These are phyloP conservation scores for Thraustochytrium striatum DNA, from an alignment of 352 stramenopile genomes.

Conservation along the genomic window DNA sequence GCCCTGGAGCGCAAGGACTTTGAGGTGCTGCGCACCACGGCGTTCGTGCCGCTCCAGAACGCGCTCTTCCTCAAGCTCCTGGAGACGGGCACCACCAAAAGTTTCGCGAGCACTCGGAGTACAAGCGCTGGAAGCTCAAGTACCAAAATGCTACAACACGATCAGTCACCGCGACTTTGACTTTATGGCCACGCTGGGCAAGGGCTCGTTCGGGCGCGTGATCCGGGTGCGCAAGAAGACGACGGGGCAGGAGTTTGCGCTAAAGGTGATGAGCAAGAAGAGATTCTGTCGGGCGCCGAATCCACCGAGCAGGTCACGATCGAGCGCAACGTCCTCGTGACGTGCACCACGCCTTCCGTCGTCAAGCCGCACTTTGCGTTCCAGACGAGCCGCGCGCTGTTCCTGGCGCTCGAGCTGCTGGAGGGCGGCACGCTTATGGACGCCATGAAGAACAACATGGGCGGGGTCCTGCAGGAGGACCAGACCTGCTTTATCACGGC, in stretches of 20 bases:
- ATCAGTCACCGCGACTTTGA: conserved; percentile 48
- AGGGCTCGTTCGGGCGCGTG: conserved; percentile 45
- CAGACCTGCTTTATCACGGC: conserved; percentile 63
- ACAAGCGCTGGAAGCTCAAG: conserved; percentile 48
- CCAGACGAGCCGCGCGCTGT: conserved; percentile 37
- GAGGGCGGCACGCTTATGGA: conserved; percentile 55
- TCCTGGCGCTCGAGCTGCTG: conserved; percentile 45
- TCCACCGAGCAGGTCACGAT: conserved; percentile 45
- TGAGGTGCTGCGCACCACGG: not conserved
- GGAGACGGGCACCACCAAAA: conserved; percentile 27
- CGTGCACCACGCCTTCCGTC: conserved; percentile 27
- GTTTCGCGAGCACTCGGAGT: conserved; percentile 41
- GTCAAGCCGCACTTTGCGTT: conserved; percentile 43
- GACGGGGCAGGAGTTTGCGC: conserved; percentile 33
- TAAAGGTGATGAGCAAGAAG: conserved; percentile 51
- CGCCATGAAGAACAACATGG: conserved; percentile 51
- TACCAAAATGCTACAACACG: conserved; percentile 27
- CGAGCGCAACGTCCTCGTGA: conserved; percentile 39
- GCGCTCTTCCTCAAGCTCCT: not conserved
- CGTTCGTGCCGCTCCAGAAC: not conserved
- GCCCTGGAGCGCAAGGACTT: not conserved
- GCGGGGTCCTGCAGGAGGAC: not conserved
- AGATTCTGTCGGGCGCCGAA: conserved; percentile 44
- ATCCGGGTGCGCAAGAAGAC: conserved; percentile 46
- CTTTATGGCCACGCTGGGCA: conserved; percentile 47